A percentile compares a stretch with the other conserved stretches of the same genome.
Evolutionary conservation across 2,329 filamentous ascomycete genomes (phyloP).

Genomic region (Aspergillus sp.): DNA sequence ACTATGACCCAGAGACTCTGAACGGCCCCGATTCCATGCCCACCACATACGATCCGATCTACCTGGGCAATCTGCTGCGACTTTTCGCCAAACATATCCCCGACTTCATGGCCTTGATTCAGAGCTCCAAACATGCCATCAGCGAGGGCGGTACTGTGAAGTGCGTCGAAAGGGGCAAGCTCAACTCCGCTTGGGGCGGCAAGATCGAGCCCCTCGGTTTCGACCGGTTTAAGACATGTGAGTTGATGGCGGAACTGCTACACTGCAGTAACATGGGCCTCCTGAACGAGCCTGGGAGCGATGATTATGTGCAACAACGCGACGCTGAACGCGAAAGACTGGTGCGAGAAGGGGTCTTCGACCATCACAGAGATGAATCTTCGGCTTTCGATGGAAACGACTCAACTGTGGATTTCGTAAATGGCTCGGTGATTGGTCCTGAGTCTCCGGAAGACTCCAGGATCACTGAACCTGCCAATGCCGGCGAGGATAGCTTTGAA

Average conservation of each 20-base stretch:
- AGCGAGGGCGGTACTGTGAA: constrained; percentile 55
- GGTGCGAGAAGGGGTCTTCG: constrained; percentile 72
- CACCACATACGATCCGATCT: constrained; percentile 88
- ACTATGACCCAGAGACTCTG: constrained; percentile 92
- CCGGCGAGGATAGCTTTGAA: constrained; percentile 88
- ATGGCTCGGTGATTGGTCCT: constrained; percentile 42
- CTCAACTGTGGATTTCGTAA: constrained; percentile 44
- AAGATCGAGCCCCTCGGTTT: constrained; percentile 94
- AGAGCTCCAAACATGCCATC: constrained; percentile 65
- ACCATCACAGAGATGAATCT: constrained; percentile 44
- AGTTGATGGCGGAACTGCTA: constrained; percentile 94
- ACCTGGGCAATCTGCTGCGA: constrained; percentile 83
- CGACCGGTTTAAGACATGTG: constrained; percentile 97
- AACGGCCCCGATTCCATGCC: constrained; percentile 76
- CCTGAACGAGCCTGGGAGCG: constrained; percentile 85
- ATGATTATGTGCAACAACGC: constrained; percentile 76
- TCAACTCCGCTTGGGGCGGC: constrained; percentile 84
- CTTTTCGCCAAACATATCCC: constrained; percentile 89
- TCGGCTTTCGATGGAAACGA: constrained; percentile 58
- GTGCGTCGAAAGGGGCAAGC: constrained; percentile 68
- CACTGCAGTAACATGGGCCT: constrained; percentile 99
- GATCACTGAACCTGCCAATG: constrained; percentile 74
- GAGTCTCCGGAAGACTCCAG: constrained; percentile 65
- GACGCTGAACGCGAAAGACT: constrained; percentile 80
- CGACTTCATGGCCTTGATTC: constrained; percentile 88